Conservation (phyloP, 257 asterid genomes). For the Thymus mandschuricus region DNA sequence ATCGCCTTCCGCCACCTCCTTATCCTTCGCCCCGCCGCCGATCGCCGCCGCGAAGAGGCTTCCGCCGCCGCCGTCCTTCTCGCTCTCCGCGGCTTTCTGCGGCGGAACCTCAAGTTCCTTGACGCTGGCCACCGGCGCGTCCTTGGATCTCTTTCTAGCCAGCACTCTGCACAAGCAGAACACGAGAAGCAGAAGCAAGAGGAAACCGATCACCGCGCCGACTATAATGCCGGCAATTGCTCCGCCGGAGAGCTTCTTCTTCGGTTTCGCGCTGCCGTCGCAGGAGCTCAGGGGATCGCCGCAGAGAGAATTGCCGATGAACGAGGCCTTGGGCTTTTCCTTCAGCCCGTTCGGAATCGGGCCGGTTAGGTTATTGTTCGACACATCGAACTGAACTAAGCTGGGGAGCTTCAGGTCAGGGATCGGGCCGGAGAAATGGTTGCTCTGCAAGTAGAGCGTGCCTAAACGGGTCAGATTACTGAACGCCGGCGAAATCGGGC, state of each 20-base stretch:
- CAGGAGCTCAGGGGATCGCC: conserved; percentile 71
- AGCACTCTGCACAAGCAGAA: conserved; percentile 55
- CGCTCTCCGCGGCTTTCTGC: conserved; percentile 36
- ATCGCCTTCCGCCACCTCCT: conserved; percentile 39
- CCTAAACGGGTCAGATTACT: conserved; percentile 70
- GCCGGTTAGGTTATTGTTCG: conserved; percentile 65
- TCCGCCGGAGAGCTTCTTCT: conserved; percentile 74
- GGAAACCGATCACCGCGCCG: conserved; percentile 59
- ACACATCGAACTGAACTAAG: conserved; percentile 69
- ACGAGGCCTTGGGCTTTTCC: conserved; percentile 49
- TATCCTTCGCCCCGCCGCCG: conserved; percentile 47
- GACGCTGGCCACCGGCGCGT: conserved; percentile 40
- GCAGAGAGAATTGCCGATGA: conserved; percentile 73
- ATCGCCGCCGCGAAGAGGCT: conserved; percentile 47
- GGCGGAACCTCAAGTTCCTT: conserved; percentile 50
- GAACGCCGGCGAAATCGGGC: conserved; percentile 58
- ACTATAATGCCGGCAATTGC: conserved; percentile 88
- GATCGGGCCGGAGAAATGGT: conserved; percentile 64
- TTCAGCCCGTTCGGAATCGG: conserved; percentile 65
- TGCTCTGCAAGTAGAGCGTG: conserved; percentile 73
- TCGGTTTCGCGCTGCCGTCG: conserved; percentile 32
- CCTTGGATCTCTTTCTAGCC: conserved; percentile 46
- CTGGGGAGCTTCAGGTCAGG: conserved; percentile 62
- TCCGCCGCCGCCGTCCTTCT: conserved; percentile 39
- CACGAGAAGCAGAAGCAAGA: conserved; percentile 51